Base-by-base conservation (phyloP, 2,329 filamentous ascomycete species). In the Ceratocystis cubensis region DNA sequence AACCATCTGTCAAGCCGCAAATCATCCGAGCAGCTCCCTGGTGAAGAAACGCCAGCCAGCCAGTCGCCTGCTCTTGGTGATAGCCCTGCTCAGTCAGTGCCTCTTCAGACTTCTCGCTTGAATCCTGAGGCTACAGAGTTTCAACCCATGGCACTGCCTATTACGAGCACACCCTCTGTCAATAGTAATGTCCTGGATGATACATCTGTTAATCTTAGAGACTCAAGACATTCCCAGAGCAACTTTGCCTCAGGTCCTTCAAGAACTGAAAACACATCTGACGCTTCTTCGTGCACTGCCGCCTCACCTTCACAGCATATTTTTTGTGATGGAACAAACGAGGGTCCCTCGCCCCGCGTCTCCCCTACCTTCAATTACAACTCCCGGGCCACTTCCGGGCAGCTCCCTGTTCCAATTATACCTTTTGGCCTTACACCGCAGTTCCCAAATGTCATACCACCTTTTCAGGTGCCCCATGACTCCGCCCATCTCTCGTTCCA, bases 111-210 rank as follows among this genome's bases (percentile, higher is more conserved):
- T 28, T 64, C 28, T 2, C 46, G 44, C n/a, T 46, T 64, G 3
- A 64, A 64, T 22, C 62, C 62, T 13, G 46, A 30, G 41, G 62
- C 62, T 53, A 53, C 25, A 41, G 62, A 64, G 33, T 64, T 64
- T 20, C 45, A 48, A 3, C 62, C 62, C 15, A 64, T 53, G 62
- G 20, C n/a, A 17, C 28, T n/a, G 28, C 56, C 8, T 30, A 8
- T 37, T 33, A 5, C 6, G n/a, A n/a, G 30, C 25, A 17, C 56
- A n/a, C 17, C 28, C 13, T 59, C 28, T 20, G n/a, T 37, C 13
- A 33, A 37, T 15, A 33, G 30, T 13, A n/a, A 20, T 33, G 13
- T 13, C n/a, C 28, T 33, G 7, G 17, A 33, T 59, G 56, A 59
- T n/a, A 59, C 15, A 28, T 59, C 25, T n/a, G 56, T 30, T 33